Conservation (phyloP, 1,139 yeast genomes). For the Waltiozyma sp. region DNA sequence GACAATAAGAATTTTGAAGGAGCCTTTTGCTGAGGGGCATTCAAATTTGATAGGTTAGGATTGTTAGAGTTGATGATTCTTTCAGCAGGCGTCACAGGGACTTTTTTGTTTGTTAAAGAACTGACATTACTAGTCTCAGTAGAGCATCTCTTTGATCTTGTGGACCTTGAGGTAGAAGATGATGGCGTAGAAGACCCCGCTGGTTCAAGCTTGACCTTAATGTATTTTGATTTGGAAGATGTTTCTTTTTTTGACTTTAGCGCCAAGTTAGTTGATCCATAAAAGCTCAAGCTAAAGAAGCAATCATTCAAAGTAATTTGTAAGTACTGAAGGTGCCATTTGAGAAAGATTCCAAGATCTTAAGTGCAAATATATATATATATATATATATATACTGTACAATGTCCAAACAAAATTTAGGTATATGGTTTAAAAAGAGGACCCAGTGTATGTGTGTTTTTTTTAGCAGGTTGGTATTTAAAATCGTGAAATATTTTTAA, state of each 20-base stretch:
- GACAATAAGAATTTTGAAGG: conserved; percentile 14
- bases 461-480: too few relatives aligned
- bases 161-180: neutral
- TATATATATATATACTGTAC: too few relatives aligned
- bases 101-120: neutral
- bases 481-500: too few relatives aligned
- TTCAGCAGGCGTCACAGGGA: conserved; percentile 6
- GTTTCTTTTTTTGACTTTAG: conserved; percentile 1
- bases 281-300: too few relatives aligned
- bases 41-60: conserved; percentile 1
- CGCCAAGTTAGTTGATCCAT: conserved; percentile 1
- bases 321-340: neutral
- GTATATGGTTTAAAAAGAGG: too few relatives aligned
- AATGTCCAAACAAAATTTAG: too few relatives aligned
- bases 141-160: neutral
- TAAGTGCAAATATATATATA: too few relatives aligned
- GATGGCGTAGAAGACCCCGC: neutral
- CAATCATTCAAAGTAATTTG: neutral
- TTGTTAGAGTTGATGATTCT: conserved; percentile 5
- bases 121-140: neutral
- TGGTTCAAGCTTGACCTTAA: conserved; percentile 12
- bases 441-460: too few relatives aligned
- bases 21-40: neutral
- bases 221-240: conserved; percentile 6
- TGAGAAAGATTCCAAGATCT: too few relatives aligned